Evolutionary conservation across 208 protist species (phyloP).

Genomic region (Kentomonas sorsogonicus): DNA sequence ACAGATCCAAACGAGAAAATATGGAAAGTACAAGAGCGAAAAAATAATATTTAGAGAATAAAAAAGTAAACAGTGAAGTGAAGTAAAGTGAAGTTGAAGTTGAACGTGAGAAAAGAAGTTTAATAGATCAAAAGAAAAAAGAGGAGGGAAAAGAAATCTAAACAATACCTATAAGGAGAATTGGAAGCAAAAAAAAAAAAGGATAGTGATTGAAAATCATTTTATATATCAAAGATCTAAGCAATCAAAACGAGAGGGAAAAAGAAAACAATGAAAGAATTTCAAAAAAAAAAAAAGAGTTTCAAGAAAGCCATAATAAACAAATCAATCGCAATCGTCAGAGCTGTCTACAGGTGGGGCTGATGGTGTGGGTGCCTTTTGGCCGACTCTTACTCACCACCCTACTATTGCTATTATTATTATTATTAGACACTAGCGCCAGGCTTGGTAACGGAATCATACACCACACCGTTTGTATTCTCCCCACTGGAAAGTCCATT

Average conservation of each 20-base stretch:
- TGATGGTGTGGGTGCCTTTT: neutral
- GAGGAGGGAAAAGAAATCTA: slow-evolving; percentile 1
- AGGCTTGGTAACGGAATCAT: too few species aligned
- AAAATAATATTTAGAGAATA: neutral
- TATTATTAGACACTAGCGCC: too few species aligned
- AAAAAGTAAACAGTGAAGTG: too few species aligned
- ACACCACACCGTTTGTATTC: too few species aligned
- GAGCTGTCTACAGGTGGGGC: neutral
- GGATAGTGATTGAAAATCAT: too few species aligned
- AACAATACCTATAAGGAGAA: slow-evolving; percentile 5
- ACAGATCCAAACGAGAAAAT: too few species aligned
- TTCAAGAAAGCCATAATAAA: neutral
- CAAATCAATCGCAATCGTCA: neutral
- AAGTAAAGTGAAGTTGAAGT: too few species aligned
- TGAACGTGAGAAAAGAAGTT: neutral
- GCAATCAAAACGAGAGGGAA: neutral
- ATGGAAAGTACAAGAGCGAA: neutral
- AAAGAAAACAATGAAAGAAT: slow-evolving; percentile 1
- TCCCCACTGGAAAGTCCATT: too few species aligned
- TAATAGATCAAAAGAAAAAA: neutral
- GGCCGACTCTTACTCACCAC: neutral
- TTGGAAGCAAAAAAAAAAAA: slow-evolving; percentile 7
- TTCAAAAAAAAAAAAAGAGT: neutral
- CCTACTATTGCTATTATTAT: slow-evolving; percentile 4
- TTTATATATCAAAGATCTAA: slow-evolving; percentile 3